Base-by-base conservation (phyloP, 306 rosid genomes). In the Bauhinia variegata region DNA sequence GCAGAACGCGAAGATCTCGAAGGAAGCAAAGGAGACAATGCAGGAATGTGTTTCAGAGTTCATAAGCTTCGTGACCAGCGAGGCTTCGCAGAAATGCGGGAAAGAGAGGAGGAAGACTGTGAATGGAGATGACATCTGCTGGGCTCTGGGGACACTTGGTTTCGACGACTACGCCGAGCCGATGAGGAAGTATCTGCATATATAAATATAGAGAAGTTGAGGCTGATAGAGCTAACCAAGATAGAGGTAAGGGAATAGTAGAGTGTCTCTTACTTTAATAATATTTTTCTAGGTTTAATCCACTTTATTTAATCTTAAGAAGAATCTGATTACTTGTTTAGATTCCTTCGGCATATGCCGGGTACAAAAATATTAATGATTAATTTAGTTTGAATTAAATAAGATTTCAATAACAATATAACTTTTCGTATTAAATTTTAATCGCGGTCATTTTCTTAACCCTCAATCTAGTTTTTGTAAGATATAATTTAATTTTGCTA, bases 121-220 rank as follows among this genome's bases (percentile, higher is more conserved):
- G 15, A 78, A 71, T 0, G 91, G 88, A 0, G 85, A 85, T 1
- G 91, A 88, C 67, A 60, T 88, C 14, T 73, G 89, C 18, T 85
- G 82, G 76, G 95, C 88, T 9, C 57, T 87, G 50, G 85, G 75
- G 0, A 65, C 74, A 3, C 68, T 88, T 8, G 95, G 95, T 1
- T 88, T 88, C 18, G 88, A 85, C 11, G 84, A 85, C 51, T 88
- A 88, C 50, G 74, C 78, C 2, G 88, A 68, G n/a, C 87, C 88
- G 6, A 77, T 88, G 19, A 52, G 8, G 36, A 47, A 67, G 79
- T 88, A 80, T 68, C 58, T 88, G 65, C 38, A 39, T n/a, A 67
- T 68, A 39, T 85, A 67, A 68, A 39, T 85, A 60, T 52, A 74
- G 95, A 30, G 89, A 84, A 18, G 30, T 80, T 11, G 89, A 84